Conservation (phyloP, 495 filamentous ascomycete species). For the Podospora pseudopauciseta region DNA sequence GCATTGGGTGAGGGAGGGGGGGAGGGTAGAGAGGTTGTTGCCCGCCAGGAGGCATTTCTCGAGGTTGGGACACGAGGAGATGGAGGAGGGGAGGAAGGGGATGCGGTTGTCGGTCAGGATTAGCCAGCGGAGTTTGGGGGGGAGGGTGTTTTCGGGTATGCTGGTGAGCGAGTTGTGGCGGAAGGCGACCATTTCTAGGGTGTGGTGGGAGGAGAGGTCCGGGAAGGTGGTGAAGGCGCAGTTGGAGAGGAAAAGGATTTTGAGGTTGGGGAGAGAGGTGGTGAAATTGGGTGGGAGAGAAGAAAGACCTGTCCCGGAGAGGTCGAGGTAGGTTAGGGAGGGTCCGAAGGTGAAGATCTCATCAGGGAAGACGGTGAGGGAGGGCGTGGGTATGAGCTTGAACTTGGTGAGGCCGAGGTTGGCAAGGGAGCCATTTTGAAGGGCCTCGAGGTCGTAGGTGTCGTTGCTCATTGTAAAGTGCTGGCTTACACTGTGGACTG, state of each 20-base stretch:
- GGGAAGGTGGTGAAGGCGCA: conserved; percentile 46
- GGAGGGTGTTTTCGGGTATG: conserved; percentile 41
- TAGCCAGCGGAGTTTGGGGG: conserved; percentile 41
- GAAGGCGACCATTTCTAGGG: conserved; percentile 46
- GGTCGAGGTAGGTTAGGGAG: conserved; percentile 43
- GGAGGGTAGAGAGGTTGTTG: conserved; percentile 36
- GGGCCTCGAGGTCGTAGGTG: conserved; percentile 31
- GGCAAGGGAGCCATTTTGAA: conserved; percentile 29
- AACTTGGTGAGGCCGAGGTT: conserved; percentile 30
- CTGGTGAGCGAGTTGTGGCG: conserved; percentile 42
- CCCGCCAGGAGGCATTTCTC: conserved; percentile 46
- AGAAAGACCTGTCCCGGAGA: conserved; percentile 43
- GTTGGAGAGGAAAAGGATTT: conserved; percentile 42
- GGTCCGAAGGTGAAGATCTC: conserved; percentile 39
- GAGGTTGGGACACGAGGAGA: conserved; percentile 38
- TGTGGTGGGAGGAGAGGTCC: conserved; percentile 37
- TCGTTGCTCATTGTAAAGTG: not conserved
- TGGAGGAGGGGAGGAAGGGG: conserved; percentile 33
- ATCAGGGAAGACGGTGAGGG: conserved; percentile 36
- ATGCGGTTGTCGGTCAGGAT: conserved; percentile 45
- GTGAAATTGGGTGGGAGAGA: conserved; percentile 38
- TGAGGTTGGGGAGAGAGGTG: conserved; percentile 38
- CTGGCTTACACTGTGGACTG: not conserved
- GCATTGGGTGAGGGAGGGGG: conserved; percentile 39
- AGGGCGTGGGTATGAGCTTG: conserved; percentile 35